Percentiles rank a stretch among this genome's conserved stretches.
phyloP scores from a whole-genome alignment of 1,284 basidiomycete genomes.

The Ceratobasidium sp. region DNA sequence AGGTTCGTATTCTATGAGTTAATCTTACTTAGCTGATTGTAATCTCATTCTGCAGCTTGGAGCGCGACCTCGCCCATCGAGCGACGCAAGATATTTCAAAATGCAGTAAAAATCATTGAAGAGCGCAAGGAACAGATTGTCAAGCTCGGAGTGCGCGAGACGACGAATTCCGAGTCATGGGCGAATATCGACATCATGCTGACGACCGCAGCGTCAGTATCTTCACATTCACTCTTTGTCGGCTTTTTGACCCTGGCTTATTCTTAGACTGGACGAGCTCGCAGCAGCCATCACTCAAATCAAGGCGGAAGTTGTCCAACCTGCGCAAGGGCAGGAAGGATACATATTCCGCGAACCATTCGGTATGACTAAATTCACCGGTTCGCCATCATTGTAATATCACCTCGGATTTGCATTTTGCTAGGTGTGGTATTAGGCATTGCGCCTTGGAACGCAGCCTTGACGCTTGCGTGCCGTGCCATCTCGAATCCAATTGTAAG shows the following conservation, averaged over 20 bases:
- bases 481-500: constrained; percentile 56
- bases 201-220: constrained; percentile 50
- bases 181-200: constrained; percentile 49
- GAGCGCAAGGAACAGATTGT: constrained; percentile 50
- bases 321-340: constrained; percentile 40
- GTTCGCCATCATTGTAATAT: not conserved
- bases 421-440: constrained; percentile 51
- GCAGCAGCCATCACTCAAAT: constrained; percentile 51
- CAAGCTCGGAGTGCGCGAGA: constrained; percentile 49
- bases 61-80: constrained; percentile 47
- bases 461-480: constrained; percentile 54
- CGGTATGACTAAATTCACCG: constrained; percentile 36
- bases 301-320: constrained; percentile 51
- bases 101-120: constrained; percentile 50
- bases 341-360: constrained; percentile 53
- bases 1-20: constrained; percentile 10
- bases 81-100: constrained; percentile 52
- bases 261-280: constrained; percentile 51
- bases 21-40: not conserved
- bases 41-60: constrained; percentile 43
- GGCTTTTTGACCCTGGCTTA: not conserved
- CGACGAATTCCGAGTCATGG: constrained; percentile 50
- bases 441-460: constrained; percentile 55
- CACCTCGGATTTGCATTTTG: not conserved
- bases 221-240: not conserved